Percentiles rank a stretch among this genome's conserved stretches.
phyloP scores from a whole-genome alignment of 805 yeast species.

The Yarrowia phangngaensis region DNA sequence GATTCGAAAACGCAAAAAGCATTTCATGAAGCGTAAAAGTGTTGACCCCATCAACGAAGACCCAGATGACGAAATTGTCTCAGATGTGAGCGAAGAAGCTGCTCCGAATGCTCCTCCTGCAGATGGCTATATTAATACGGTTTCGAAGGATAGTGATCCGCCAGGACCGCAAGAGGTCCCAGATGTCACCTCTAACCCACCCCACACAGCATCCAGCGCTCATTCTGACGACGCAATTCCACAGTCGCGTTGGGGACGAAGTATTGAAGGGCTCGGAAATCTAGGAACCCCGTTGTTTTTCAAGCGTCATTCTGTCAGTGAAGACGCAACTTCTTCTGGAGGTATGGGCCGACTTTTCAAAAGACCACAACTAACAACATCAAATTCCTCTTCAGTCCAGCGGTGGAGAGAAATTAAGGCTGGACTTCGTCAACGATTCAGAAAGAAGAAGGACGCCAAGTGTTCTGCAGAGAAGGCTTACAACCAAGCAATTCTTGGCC shows the following conservation, averaged over 20 bases:
- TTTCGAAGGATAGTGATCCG: slow-evolving; percentile 1
- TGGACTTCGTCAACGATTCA: slow-evolving; percentile 16
- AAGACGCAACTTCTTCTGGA: neutral
- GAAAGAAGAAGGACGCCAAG: slow-evolving; percentile 18
- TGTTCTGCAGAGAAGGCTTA: slow-evolving; percentile 9
- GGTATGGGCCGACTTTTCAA: slow-evolving; percentile 15
- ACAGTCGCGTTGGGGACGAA: slow-evolving; percentile 1
- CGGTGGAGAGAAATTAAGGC: slow-evolving; percentile 24
- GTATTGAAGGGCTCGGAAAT: slow-evolving; percentile 13
- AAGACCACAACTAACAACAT: slow-evolving; percentile 3
- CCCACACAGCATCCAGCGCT: neutral
- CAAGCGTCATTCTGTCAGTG: slow-evolving; percentile 15
- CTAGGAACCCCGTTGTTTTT: slow-evolving; percentile 14
- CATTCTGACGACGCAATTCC: slow-evolving; percentile 1
- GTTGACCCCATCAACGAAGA: slow-evolving; percentile 16
- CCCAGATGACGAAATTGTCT: slow-evolving; percentile 6
- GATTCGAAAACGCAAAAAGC: slow-evolving; percentile 4
- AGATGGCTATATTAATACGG: slow-evolving; percentile 17
- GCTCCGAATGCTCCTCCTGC: slow-evolving; percentile 9
- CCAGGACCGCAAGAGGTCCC: slow-evolving; percentile 13
- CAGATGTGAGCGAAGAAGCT: slow-evolving; percentile 8
- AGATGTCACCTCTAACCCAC: slow-evolving; percentile 4
- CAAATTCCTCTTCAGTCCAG: slow-evolving; percentile 14
- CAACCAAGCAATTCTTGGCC: slow-evolving; percentile 29
- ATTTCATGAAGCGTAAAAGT: neutral